These are phyloP conservation scores for Mycena metata DNA, from an alignment of 768 basidiomycete genomes.

Conservation along the genomic window DNA sequence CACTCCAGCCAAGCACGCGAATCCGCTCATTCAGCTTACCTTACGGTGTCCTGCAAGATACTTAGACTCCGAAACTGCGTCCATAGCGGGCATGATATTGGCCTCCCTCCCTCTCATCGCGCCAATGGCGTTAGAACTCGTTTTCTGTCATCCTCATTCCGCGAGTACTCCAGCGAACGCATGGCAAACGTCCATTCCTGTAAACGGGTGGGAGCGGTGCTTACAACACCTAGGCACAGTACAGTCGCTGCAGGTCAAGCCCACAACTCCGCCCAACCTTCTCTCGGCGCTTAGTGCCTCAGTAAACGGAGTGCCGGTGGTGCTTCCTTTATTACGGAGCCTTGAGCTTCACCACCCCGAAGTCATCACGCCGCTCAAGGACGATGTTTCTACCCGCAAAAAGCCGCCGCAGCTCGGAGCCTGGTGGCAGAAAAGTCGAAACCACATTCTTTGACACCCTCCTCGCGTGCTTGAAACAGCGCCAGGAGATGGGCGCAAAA, in stretches of 20 bases:
- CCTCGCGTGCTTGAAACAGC: constrained; percentile 10
- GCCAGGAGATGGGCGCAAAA: neutral
- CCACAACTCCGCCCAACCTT: constrained; percentile 18
- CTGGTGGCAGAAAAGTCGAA: constrained; percentile 20
- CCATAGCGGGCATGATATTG: constrained; percentile 2
- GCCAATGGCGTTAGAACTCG: constrained; percentile 10
- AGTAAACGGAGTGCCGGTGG: neutral
- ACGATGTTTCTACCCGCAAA: too few relatives aligned
- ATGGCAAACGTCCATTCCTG: neutral
- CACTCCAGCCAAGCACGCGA: neutral
- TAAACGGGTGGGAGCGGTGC: constrained; percentile 11
- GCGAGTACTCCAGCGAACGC: neutral
- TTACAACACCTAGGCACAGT: constrained; percentile 14
- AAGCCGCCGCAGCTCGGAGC: too few relatives aligned
- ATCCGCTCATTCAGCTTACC: neutral
- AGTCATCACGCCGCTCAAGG: too few relatives aligned
- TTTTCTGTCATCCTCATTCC: constrained; percentile 6
- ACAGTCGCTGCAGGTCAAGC: constrained; percentile 5
- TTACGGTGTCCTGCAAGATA: constrained; percentile 12
- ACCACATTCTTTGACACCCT: constrained; percentile 15
- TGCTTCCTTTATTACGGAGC: constrained; percentile 15
- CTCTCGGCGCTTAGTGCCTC: constrained; percentile 1
- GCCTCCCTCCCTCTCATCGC: constrained; percentile 8
- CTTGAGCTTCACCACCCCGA: constrained; percentile 18
- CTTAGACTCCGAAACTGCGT: neutral